Conservation (phyloP, 2,329 filamentous ascomycete genomes). For the Xylariomycetidae sp. region DNA sequence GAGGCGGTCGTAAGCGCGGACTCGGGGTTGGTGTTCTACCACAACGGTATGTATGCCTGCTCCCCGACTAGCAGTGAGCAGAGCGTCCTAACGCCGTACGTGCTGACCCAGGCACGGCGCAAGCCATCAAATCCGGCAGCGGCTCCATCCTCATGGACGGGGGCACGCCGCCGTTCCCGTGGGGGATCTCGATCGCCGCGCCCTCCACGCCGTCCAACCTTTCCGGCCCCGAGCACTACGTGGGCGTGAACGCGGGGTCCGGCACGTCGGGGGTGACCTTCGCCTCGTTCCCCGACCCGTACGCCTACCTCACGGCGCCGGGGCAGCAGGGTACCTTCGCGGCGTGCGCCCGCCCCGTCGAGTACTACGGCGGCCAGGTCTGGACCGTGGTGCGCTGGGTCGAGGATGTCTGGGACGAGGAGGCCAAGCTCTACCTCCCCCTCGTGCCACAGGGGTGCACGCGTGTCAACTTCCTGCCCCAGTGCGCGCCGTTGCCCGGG, state of each 20-base stretch:
- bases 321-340: constrained; percentile 28
- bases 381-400: constrained; percentile 35
- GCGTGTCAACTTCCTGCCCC: constrained; percentile 35
- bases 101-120: constrained; percentile 24
- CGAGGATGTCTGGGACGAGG: constrained; percentile 14
- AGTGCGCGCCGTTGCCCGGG: constrained; percentile 34
- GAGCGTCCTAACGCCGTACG: constrained; percentile 1
- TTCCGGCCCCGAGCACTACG: constrained; percentile 19
- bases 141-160: constrained; percentile 35
- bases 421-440: constrained; percentile 12
- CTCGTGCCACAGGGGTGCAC: constrained; percentile 34
- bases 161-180: constrained; percentile 32
- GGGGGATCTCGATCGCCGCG: constrained; percentile 28
- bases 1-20: constrained; percentile 29
- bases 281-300: constrained; percentile 28
- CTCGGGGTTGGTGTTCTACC: constrained; percentile 36
- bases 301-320: constrained; percentile 25
- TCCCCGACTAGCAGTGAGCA: neutral
- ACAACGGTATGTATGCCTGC: constrained; percentile 32
- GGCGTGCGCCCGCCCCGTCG: constrained; percentile 36
- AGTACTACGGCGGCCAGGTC: constrained; percentile 33
- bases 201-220: constrained; percentile 13
- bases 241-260: constrained; percentile 30
- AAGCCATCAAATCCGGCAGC: constrained; percentile 24
- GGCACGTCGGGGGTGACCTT: constrained; percentile 32